phyloP scores from a whole-genome alignment of 805 yeast genomes.

The Spathaspora sp. region DNA sequence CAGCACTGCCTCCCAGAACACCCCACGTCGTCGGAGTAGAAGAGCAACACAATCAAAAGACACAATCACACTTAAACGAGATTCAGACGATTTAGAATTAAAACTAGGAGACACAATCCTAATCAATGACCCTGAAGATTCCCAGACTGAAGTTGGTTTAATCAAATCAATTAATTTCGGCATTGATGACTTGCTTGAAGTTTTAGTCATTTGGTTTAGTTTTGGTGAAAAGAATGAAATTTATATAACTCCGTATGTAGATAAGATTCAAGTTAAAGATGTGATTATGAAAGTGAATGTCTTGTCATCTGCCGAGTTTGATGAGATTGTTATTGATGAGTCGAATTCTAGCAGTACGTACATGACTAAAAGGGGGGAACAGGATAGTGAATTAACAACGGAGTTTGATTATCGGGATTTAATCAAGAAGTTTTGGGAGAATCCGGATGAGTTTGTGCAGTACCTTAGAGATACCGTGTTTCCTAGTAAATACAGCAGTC shows the following conservation, averaged over 20 bases:
- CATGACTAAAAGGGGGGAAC: slow-evolving; percentile 36
- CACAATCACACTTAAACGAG: slow-evolving; percentile 33
- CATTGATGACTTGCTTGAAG: slow-evolving; percentile 43
- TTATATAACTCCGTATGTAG: slow-evolving; percentile 50
- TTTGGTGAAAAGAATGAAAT: slow-evolving; percentile 37
- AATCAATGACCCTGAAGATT: slow-evolving; percentile 24
- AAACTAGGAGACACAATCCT: slow-evolving; percentile 53
- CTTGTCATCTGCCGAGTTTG: slow-evolving; percentile 32
- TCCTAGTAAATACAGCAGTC: not conserved
- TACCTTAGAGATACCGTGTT: slow-evolving; percentile 10
- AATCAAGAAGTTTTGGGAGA: slow-evolving; percentile 15
- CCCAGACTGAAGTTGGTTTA: slow-evolving; percentile 34
- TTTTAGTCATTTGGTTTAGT: slow-evolving; percentile 45
- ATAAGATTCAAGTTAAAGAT: slow-evolving; percentile 39
- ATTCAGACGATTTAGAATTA: slow-evolving; percentile 45
- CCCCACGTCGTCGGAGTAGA: slow-evolving; percentile 17
- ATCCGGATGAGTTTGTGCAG: slow-evolving; percentile 28
- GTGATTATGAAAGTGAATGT: slow-evolving; percentile 45
- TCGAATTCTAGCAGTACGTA: slow-evolving; percentile 27
- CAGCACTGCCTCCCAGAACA: not conserved
- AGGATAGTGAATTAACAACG: too few relatives aligned
- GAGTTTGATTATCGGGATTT: slow-evolving; percentile 7
- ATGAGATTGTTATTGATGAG: slow-evolving; percentile 29
- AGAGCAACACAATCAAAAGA: slow-evolving; percentile 10
- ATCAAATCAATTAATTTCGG: slow-evolving; percentile 53